Conservation (phyloP, 179 eudicot genomes). For the Pouteria campechiana region DNA sequence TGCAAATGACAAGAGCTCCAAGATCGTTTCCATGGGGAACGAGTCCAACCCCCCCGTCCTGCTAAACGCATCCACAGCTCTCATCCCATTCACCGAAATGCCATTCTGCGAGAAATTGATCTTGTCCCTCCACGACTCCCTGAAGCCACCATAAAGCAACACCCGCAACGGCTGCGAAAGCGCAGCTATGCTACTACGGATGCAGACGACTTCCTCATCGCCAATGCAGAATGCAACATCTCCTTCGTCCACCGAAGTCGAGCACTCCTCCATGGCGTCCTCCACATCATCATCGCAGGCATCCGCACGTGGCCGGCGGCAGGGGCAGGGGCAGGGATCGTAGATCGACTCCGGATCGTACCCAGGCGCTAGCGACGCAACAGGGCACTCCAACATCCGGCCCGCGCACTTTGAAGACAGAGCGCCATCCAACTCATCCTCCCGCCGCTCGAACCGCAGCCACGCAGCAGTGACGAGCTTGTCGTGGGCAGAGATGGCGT, state of each 20-base stretch:
- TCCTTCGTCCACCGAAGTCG: constrained; percentile 39
- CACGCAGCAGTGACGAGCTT: constrained; percentile 82
- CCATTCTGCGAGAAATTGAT: constrained; percentile 61
- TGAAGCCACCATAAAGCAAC: constrained; percentile 57
- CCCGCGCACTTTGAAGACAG: constrained; percentile 56
- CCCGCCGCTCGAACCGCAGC: constrained; percentile 80
- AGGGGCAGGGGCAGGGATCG: constrained; percentile 24
- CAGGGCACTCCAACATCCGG: constrained; percentile 60
- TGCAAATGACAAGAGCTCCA: constrained; percentile 65
- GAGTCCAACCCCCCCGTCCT: constrained; percentile 43
- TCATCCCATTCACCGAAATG: constrained; percentile 42
- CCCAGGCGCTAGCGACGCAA: constrained; percentile 37
- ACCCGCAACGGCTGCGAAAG: constrained; percentile 61
- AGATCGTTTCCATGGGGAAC: constrained; percentile 34
- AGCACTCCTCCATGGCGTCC: constrained; percentile 22
- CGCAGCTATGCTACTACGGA: constrained; percentile 36
- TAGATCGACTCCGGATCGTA: constrained; percentile 46
- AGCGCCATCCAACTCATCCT: constrained; percentile 63
- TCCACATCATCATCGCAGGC: constrained; percentile 10
- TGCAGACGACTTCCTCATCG: constrained; percentile 52
- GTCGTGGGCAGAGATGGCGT: constrained; percentile 59
- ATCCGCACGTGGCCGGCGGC: too few relatives aligned
- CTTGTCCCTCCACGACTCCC: constrained; percentile 49
- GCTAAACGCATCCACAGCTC: constrained; percentile 67
- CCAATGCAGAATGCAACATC: constrained; percentile 50